Base-by-base conservation (phyloP, 148 eudicot species). In the Nyssa sinensis region DNA sequence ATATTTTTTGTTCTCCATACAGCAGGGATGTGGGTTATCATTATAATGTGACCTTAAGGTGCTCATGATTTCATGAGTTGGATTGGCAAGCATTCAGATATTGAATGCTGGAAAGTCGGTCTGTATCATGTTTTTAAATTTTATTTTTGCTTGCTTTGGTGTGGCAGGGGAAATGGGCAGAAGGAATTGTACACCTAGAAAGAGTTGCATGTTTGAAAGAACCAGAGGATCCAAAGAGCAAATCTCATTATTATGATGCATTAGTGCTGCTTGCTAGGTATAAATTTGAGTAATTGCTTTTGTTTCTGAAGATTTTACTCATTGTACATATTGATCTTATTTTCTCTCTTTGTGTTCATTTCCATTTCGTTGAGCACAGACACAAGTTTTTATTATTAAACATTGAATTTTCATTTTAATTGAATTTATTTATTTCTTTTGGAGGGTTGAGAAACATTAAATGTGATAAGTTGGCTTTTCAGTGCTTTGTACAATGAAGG, bases 181-280 rank as follows among this genome's bases (percentile, higher is more conserved):
- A 95, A 79, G 87, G 88, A 27, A 79, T 90, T 74, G 71, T 49
- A 33, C 94, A 90, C 90, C 85, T 92, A 35, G 93, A 95, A 84
- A 85, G 94, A 84, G 68, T 93, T 74, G 87, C 79, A 65, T 76
- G 79, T 69, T 49, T 90, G 72, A 79, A 84, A 73, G 99, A 88
- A 79, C 99, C 97, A 19, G 93, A 84, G 64, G 88, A 92, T 71
- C 32, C 85, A 34, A 76, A 59, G 53, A 84, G 81, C 84, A 92
- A 89, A 81, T 89, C 70, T 69, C 94, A 82, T 78, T 95, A 90
- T 76, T 90, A 86, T 28, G 96, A 89, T 67, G 94, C 88, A 29
- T 77, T 92, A 60, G 41, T 92, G 34, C 41, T 93, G 37, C 87
- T 85, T 63, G 82, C 94, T 32, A 86, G 96, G 97, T 94, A 84